These are phyloP conservation scores for Epithemia pelagica DNA, from an alignment of 108 stramenopile genomes.

Conservation along the genomic window DNA sequence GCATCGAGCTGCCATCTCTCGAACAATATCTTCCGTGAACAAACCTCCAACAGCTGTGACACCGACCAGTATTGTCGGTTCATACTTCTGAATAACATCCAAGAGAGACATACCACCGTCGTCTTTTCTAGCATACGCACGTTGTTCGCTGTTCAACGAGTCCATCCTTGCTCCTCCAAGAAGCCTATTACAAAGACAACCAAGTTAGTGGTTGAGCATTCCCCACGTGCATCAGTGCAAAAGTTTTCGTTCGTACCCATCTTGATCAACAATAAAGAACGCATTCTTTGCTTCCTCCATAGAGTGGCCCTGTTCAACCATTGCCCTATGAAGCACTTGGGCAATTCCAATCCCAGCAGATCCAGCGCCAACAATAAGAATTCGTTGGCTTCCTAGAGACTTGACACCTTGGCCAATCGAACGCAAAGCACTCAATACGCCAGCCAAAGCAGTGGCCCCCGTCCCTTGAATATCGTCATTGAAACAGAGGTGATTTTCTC, in stretches of 20 bases:
- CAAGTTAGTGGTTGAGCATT: too few relatives aligned
- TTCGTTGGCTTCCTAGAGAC: conserved; percentile 77
- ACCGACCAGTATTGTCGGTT: conserved; percentile 91
- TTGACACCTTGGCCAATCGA: conserved; percentile 63
- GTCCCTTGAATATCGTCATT: conserved; percentile 99
- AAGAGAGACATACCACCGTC: conserved; percentile 59
- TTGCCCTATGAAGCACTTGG: conserved; percentile 74
- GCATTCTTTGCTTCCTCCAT: conserved; percentile 64
- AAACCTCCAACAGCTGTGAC: conserved; percentile 86
- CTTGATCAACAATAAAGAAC: conserved; percentile 81
- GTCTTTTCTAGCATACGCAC: conserved; percentile 53
- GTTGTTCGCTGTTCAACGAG: conserved; percentile 56
- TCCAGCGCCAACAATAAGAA: conserved; percentile 89
- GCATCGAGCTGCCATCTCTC: conserved; percentile 67
- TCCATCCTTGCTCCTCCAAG: conserved; percentile 56
- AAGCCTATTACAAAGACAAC: conserved; percentile 22
- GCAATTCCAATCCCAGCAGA: conserved; percentile 93
- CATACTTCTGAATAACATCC: conserved; percentile 69
- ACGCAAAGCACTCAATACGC: conserved; percentile 71
- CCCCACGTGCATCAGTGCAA: too few relatives aligned
- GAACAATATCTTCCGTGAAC: conserved; percentile 56
- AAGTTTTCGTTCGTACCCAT: conserved; percentile 76
- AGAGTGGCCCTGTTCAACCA: conserved; percentile 78
- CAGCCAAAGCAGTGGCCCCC: conserved; percentile 84
- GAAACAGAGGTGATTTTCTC: conserved; percentile 85